Base-by-base conservation (phyloP, 2,329 filamentous ascomycete species). In the Tolypocladium ophioglossoides region DNA sequence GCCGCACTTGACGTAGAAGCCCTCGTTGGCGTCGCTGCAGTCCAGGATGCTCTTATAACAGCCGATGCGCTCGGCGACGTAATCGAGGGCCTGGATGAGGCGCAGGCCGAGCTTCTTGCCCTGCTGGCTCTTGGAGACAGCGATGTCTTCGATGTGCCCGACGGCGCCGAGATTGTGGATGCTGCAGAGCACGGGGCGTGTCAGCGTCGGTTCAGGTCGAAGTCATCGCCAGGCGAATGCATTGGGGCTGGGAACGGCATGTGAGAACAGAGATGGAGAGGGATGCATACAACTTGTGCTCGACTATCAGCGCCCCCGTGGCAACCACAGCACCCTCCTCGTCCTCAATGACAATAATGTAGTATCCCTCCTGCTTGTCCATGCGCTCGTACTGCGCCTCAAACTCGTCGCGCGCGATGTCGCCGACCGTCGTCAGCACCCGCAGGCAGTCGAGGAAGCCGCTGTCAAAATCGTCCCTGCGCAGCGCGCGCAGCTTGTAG, bases 21-120 rank as follows among this genome's bases (percentile, higher is more conserved):
- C 92, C 72, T 96, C 91, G 70, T 97, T 99, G 63, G 87, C 83
- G 72, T 96, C 92, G 61, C 88, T 95, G 77, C 94, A 99, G 72
- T 97, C 92, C 60, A 97, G 81, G 62, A 99, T 97, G 60, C 85
- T 91, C 86, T 94, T 97, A 74, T 97, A 97, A 74, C 92, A 97
- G 54, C 92, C 94, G 55, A 94, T 85, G 68, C 90, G 82, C 68
- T 89, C 84, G 54, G 91, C 91, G 56, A 97, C 85, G 68, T 80
- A 87, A 72, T 97, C 91, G 66, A 99, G 79, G 9, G 92, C 91
- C 74, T 97, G 89, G 64, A 97, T 97, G 61, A 97, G 86, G 61
- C 90, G 82, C 66, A 96, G 75, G 5, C 94, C 94, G 46, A 97
- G 78, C 75, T 96, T 96, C 82, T 97, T 96, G 62, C 94, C 94